Evolutionary conservation across 306 rosid genomes (phyloP), one percentile per base, ranked within the genome.

Genomic region (Alnus glutinosa): DNA sequence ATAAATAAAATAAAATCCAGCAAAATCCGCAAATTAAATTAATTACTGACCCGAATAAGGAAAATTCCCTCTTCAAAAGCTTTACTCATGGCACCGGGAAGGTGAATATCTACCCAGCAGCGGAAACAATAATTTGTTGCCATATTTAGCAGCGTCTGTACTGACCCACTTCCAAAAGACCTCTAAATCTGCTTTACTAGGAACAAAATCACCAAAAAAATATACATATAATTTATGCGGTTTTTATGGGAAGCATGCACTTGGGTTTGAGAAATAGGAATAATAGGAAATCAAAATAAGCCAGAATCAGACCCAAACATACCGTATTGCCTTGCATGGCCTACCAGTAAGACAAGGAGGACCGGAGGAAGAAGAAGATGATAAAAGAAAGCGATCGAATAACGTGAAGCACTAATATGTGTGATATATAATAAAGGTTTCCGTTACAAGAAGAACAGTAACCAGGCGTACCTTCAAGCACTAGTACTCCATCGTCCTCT

Each of bases 401-500:
- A 42, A 55, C 64, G 48, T 55, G 62, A 36, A 54, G 32, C 72
- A 39, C 5, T 59, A 39, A 9, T 58, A 23, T 23, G 34, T 23
- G 66, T 64, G 52, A 74, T 78, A 47, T 59, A 55, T 14, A 28
- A 36, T 2, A 75, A 16, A 18, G 49, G 52, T 85, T 79, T 84
- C 85, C 68, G 94, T 86, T 84, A 86, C 32, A 81, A 28, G 2
- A 9, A 71, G 85, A 81, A 86, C 75, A 85, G 91, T 88, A 19
- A 49, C 2, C 28, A 30, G 74, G 78, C 75, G 80, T 74, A 79
- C 82, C 84, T 72, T 73, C 55, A 36, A 15, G 48, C 52, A 50
- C 55, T 52, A 23, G 28, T 23, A 18, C 37, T 44, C 46, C 64
- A 30, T 50, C 58, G 13, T 52, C 70, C 13, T 9, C 55, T 32